These are phyloP conservation scores for Tylopilus sp. DNA, from an alignment of 768 basidiomycete species.

Conservation along the genomic window DNA sequence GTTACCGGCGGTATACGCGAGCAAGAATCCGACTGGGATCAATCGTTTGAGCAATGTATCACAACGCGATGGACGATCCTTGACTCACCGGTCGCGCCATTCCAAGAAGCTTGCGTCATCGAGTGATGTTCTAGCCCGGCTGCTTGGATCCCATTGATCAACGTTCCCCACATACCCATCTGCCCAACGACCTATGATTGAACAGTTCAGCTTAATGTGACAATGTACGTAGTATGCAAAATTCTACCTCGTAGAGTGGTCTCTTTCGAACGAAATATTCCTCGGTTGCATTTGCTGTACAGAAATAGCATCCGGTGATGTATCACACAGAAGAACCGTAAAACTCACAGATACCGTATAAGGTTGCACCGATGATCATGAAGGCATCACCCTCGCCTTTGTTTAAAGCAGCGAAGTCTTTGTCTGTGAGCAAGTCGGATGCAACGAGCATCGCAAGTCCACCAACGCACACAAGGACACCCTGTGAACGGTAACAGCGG, in stretches of 20 bases:
- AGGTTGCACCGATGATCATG: conserved; percentile 81
- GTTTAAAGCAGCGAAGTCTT: conserved; percentile 62
- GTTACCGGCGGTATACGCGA: conserved; percentile 47
- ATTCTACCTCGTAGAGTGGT: conserved; percentile 69
- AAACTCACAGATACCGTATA: conserved; percentile 80
- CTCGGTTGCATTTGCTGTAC: conserved; percentile 79
- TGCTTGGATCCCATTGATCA: conserved; percentile 78
- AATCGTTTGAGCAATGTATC: not conserved
- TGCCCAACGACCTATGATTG: conserved; percentile 67
- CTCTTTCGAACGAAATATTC: conserved; percentile 79
- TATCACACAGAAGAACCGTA: not conserved
- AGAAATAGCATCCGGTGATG: not conserved
- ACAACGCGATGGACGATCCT: conserved; percentile 29
- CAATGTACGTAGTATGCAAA: not conserved
- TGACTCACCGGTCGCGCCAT: conserved; percentile 61
- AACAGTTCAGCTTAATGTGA: not conserved
- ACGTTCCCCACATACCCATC: conserved; percentile 78
- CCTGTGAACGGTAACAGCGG: conserved; percentile 38
- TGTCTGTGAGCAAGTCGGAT: conserved; percentile 74
- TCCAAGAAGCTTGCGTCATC: conserved; percentile 70
- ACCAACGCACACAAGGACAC: conserved; percentile 65
- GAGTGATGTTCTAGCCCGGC: conserved; percentile 66
- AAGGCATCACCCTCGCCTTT: conserved; percentile 80
- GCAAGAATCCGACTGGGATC: conserved; percentile 46
- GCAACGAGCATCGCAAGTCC: conserved; percentile 79